Conservation (phyloP, 2,329 filamentous ascomycete genomes). For the Nectriaceae sp. region DNA sequence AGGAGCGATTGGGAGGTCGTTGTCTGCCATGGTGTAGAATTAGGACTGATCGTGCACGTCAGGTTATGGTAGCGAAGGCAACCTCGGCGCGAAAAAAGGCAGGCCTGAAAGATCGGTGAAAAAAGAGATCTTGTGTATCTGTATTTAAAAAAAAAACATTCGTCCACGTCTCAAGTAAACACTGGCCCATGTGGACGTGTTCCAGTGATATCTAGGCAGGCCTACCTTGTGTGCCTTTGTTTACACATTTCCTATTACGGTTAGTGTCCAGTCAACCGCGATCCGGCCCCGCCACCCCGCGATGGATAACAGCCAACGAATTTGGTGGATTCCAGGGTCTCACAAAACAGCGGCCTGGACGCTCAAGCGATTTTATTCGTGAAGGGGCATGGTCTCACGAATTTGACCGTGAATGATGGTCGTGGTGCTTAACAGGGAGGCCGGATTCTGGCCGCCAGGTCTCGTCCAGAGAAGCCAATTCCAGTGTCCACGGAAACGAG, state of each 20-base stretch:
- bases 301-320: conserved; percentile 30
- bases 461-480: not conserved
- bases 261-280: conserved; percentile 33
- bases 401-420: not conserved
- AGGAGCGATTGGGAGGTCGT: conserved; percentile 56
- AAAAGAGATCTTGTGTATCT: not conserved
- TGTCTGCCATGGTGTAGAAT: conserved; percentile 36
- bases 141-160: not conserved
- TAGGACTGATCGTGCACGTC: not conserved
- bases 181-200: conserved; percentile 12
- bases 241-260: conserved; percentile 47
- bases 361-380: not conserved
- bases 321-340: conserved; percentile 22
- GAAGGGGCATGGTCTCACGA: not conserved
- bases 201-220: conserved; percentile 15
- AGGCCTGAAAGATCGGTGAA: not conserved
- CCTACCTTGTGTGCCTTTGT: conserved; percentile 34
- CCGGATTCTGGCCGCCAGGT: not conserved
- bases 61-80: not conserved
- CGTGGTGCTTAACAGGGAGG: not conserved
- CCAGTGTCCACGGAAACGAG: not conserved
- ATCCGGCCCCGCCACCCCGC: conserved; percentile 25
- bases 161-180: conserved; percentile 13
- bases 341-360: conserved; percentile 18
- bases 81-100: not conserved